Conservation (phyloP, 2,329 filamentous ascomycete genomes). For the Cladorrhinum sp. region DNA sequence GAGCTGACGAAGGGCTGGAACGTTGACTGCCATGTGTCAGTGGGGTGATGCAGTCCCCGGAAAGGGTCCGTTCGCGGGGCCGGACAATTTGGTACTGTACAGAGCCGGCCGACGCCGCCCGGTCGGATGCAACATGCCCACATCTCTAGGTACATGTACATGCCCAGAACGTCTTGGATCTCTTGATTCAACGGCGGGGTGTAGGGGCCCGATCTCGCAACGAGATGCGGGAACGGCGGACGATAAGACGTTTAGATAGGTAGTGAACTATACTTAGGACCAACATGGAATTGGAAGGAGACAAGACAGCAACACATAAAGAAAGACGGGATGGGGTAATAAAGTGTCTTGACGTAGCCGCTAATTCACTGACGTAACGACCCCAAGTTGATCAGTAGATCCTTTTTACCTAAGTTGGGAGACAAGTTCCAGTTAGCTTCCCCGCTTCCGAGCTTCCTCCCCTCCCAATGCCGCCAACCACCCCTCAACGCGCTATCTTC, state of each 20-base stretch:
- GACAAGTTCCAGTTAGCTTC: constrained; percentile 3
- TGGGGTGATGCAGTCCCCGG: background rate
- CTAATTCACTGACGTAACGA: constrained; percentile 6
- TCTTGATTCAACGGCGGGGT: background rate
- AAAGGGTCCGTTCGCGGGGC: background rate
- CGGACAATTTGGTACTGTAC: background rate
- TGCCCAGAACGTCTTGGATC: background rate
- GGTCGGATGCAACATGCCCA: background rate
- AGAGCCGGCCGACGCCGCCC: background rate
- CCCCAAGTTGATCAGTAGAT: background rate
- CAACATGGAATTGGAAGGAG: background rate
- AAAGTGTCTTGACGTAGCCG: background rate
- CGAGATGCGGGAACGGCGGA: background rate
- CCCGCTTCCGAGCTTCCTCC: constrained; percentile 17
- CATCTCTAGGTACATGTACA: background rate
- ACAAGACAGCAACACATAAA: background rate
- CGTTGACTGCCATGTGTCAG: background rate
- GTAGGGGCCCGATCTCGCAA: no score
- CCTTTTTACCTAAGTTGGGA: background rate
- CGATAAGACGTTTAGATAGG: background rate
- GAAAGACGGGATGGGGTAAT: background rate
- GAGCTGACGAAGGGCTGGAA: background rate
- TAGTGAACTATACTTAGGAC: background rate
- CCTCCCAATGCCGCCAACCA: constrained; percentile 1
- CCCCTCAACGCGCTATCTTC: constrained; percentile 1